Evolutionary conservation across 2,329 filamentous ascomycete species (phyloP), one percentile per base, ranked within the genome.

Genomic region (Periglandula ipomoeae): DNA sequence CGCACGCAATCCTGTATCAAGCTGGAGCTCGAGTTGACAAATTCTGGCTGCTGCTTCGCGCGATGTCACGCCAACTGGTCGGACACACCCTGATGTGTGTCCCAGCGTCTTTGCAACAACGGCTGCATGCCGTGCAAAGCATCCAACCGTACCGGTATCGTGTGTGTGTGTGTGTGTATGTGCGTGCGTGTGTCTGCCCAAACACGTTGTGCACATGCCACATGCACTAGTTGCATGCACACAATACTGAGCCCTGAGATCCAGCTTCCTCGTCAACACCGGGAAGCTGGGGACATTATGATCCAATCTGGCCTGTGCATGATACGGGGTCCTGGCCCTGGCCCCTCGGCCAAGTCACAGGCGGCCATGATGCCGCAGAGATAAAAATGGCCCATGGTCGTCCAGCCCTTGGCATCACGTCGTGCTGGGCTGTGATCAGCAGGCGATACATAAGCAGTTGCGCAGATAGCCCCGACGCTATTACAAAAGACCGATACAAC

Each of bases 201-300:
- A 47, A 32, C 45, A 40, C 30, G 32, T 34, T 38, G 32, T 38
- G 47, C 34, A 32, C 44, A 40, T 46, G 41, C 26, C 24, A 32
- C 41, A 43, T 43, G 41, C 26, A 43, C 40, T 10, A 24, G 17
- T 38, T 24, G 19, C 43, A 35, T 35, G 27, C 26, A 17, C 19
- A 35, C n/a, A 26, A 27, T 17, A n/a, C n/a, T n/a, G n/a, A n/a
- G n/a, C n/a, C n/a, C 38, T 15, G 7, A 20, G 24, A 19, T 17
- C 32, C 5, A 20, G 11, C 44, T 20, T 35, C 30, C 17, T 26
- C 44, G 26, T 26, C 17, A 38, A 13, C 20, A 19, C n/a, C n/a
- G n/a, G n/a, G n/a, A n/a, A n/a, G n/a, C n/a, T n/a, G n/a, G n/a
- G n/a, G n/a, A n/a, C n/a, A n/a, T n/a, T n/a, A n/a, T n/a, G 40